Evolutionary conservation across 2,329 filamentous ascomycete species (phyloP).

Genomic region (Fusarium keratoplasticum): DNA sequence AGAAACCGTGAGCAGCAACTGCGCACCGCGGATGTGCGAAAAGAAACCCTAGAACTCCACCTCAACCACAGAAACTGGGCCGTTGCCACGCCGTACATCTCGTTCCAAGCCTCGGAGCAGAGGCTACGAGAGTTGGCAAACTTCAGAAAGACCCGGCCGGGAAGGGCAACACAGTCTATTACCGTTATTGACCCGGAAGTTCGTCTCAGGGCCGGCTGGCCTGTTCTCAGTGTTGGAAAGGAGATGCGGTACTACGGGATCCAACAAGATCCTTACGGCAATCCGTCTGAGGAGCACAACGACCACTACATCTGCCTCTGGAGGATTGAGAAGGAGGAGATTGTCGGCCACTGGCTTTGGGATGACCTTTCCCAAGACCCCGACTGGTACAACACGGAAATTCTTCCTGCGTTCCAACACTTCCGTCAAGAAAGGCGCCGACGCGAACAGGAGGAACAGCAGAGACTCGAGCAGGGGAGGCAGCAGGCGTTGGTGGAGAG

Average conservation of each 20-base stretch:
- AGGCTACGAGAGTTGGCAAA: not conserved
- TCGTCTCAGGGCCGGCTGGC: not conserved
- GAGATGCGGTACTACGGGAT: not conserved
- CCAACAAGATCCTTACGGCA: not conserved
- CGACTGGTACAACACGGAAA: not conserved
- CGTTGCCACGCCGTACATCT: constrained; percentile 1
- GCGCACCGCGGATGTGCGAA: not conserved
- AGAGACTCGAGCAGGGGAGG: not conserved
- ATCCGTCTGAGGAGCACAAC: not conserved
- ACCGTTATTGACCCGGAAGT: not conserved
- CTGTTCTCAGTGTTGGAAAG: not conserved
- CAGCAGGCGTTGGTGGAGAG: not conserved
- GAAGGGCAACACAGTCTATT: not conserved
- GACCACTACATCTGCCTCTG: constrained; percentile 1
- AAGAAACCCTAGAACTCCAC: not conserved
- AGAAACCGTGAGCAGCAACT: not conserved
- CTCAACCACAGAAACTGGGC: not conserved
- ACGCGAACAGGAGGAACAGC: not conserved
- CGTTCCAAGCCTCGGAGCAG: not conserved
- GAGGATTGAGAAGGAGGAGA: not conserved
- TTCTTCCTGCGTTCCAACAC: not conserved
- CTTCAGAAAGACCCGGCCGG: not conserved
- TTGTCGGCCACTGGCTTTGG: not conserved
- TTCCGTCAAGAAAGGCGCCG: not conserved
- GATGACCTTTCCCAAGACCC: not conserved